A percentile compares a stretch with the other conserved stretches of the same genome.
These are phyloP conservation scores for Epichloe gansuensis DNA, from an alignment of 2,329 filamentous ascomycete genomes.

Conservation along the genomic window DNA sequence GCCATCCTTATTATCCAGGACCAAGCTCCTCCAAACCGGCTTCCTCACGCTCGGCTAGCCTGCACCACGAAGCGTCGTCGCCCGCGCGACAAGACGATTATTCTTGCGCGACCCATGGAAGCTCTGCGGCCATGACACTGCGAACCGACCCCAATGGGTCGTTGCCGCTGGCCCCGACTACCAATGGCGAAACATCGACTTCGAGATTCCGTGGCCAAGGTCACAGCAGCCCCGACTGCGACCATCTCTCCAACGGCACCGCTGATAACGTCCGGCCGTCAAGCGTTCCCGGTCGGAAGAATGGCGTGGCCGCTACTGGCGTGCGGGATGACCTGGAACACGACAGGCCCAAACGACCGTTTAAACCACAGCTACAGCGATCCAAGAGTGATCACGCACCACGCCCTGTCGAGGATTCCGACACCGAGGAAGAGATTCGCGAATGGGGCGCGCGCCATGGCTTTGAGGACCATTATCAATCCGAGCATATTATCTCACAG, in stretches of 20 bases:
- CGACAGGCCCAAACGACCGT: slow-evolving; percentile 24
- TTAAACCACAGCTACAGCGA: slow-evolving; percentile 39
- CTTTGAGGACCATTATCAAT: slow-evolving; percentile 86
- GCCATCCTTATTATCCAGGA: slow-evolving; percentile 5
- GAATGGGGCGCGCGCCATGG: slow-evolving; percentile 62
- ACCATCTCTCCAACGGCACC: slow-evolving; percentile 14
- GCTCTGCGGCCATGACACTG: slow-evolving; percentile 18
- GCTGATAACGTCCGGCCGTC: slow-evolving; percentile 28
- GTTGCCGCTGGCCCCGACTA: slow-evolving; percentile 14
- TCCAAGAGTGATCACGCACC: slow-evolving; percentile 44
- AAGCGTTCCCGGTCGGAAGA: slow-evolving; percentile 32
- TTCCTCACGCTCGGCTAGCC: slow-evolving; percentile 6
- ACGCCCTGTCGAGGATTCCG: slow-evolving; percentile 27
- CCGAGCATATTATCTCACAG: slow-evolving; percentile 74
- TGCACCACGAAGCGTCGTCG: slow-evolving; percentile 10
- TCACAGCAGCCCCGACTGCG: slow-evolving; percentile 18
- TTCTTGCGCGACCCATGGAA: slow-evolving; percentile 12
- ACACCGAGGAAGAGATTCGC: slow-evolving; percentile 30
- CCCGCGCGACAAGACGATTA: slow-evolving; percentile 13
- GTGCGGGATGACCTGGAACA: slow-evolving; percentile 21
- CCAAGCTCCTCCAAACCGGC: slow-evolving; percentile 14
- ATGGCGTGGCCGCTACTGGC: slow-evolving; percentile 16
- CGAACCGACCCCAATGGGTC: slow-evolving; percentile 21
- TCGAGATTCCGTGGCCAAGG: slow-evolving; percentile 16
- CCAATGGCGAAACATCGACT: slow-evolving; percentile 18